A percentile compares a stretch with the other conserved stretches of the same genome.
phyloP scores from a whole-genome alignment of 495 filamentous ascomycete species.

The Lepidopterella palustris region DNA sequence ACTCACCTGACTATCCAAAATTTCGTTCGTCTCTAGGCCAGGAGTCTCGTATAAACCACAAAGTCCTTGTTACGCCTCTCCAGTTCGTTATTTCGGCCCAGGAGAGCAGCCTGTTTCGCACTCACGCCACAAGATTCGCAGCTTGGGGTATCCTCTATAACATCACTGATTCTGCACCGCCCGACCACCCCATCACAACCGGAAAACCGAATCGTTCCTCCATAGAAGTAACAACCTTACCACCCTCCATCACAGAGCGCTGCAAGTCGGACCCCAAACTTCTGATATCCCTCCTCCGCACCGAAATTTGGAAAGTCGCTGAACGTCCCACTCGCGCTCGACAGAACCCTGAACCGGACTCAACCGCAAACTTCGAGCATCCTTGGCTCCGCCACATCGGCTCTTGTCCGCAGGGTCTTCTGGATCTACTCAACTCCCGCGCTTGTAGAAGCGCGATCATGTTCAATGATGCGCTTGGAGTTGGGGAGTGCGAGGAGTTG shows the following conservation, averaged over 20 bases:
- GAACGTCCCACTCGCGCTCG: constrained; percentile 2
- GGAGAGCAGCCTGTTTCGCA: constrained; percentile 53
- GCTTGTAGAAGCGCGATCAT: constrained; percentile 91
- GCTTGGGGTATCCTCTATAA: constrained; percentile 68
- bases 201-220: constrained; percentile 11
- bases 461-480: constrained; percentile 79
- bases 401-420: constrained; percentile 66
- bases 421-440: constrained; percentile 83
- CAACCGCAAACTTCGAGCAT: constrained; percentile 4
- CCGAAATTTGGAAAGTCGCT: constrained; percentile 55
- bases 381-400: constrained; percentile 55
- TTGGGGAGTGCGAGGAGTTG: constrained; percentile 59
- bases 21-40: constrained; percentile 25
- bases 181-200: constrained; percentile 1
- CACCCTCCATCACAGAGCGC: constrained; percentile 64
- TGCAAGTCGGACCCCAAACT: constrained; percentile 65
- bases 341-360: not conserved
- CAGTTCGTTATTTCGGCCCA: constrained; percentile 52
- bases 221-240: constrained; percentile 54
- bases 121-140: constrained; percentile 50
- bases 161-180: constrained; percentile 13
- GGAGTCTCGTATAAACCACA: constrained; percentile 24
- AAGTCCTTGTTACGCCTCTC: constrained; percentile 46
- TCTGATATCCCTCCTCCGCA: constrained; percentile 62
- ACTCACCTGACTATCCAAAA: not conserved